Evolutionary conservation across 495 filamentous ascomycete genomes (phyloP).

Genomic region (Neurospora sublineolata): DNA sequence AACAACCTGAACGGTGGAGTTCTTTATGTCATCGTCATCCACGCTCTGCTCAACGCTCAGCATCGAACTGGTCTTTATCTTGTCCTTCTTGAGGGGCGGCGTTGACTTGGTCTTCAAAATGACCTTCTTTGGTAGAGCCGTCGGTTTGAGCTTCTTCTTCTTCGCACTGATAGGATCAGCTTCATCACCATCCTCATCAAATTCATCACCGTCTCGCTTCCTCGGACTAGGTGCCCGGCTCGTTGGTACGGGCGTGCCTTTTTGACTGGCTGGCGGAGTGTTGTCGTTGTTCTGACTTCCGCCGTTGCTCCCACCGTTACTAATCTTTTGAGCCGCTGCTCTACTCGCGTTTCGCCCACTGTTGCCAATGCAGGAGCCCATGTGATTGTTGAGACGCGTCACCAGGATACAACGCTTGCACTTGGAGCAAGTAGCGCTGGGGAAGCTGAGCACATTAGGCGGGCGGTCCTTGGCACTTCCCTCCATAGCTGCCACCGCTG

Average conservation of each 20-base stretch:
- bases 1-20: slow-evolving; percentile 30
- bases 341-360: slow-evolving; percentile 57
- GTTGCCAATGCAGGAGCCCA: slow-evolving; percentile 71
- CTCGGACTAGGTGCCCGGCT: slow-evolving; percentile 35
- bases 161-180: slow-evolving; percentile 36
- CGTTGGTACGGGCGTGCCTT: slow-evolving; percentile 46
- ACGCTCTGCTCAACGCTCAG: slow-evolving; percentile 31
- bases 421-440: slow-evolving; percentile 44
- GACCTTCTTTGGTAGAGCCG: slow-evolving; percentile 32
- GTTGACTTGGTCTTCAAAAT: slow-evolving; percentile 36
- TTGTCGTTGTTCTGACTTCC: slow-evolving; percentile 37
- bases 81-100: slow-evolving; percentile 30
- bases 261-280: slow-evolving; percentile 47
- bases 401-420: slow-evolving; percentile 44
- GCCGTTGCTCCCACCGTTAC: slow-evolving; percentile 35
- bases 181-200: slow-evolving; percentile 40
- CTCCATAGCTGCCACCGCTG: slow-evolving; percentile 30
- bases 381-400: slow-evolving; percentile 56
- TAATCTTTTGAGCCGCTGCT: slow-evolving; percentile 43
- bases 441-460: slow-evolving; percentile 49
- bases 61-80: slow-evolving; percentile 29
- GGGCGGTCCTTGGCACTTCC: slow-evolving; percentile 38
- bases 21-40: slow-evolving; percentile 26
- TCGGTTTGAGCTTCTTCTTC: slow-evolving; percentile 39
- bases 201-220: slow-evolving; percentile 40